Evolutionary conservation across 164 flowering plant species (phyloP).

Genomic region (Sedum album): DNA sequence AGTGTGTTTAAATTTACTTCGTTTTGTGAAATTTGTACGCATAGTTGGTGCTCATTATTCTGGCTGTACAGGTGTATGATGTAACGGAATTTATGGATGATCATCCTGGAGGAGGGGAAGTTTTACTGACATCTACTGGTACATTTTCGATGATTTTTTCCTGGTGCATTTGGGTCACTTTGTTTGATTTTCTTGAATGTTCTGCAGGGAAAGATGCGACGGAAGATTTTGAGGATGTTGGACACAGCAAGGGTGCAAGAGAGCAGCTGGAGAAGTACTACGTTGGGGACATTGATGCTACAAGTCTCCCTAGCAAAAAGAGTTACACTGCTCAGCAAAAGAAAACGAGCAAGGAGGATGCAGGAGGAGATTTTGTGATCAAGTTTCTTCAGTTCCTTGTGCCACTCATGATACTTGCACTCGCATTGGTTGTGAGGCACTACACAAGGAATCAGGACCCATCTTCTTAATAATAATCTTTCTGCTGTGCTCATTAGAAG

Average conservation of each 20-base stretch:
- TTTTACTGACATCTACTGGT: slow-evolving; percentile 29
- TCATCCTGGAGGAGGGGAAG: slow-evolving; percentile 49
- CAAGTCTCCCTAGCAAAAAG: slow-evolving; percentile 17
- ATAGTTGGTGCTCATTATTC: not conserved
- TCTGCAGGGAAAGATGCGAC: slow-evolving; percentile 39
- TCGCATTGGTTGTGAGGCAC: slow-evolving; percentile 22
- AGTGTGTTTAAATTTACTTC: too few relatives aligned
- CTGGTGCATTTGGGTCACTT: too few relatives aligned
- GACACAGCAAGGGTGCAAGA: slow-evolving; percentile 37
- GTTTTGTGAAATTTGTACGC: too few relatives aligned
- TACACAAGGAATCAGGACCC: slow-evolving; percentile 12
- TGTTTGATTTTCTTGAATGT: not conserved
- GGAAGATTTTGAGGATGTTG: too few relatives aligned
- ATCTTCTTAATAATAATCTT: not conserved
- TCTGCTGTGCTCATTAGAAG: not conserved
- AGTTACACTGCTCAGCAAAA: not conserved
- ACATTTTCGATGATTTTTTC: not conserved
- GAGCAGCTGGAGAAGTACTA: slow-evolving; percentile 26
- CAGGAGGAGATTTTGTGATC: slow-evolving; percentile 9
- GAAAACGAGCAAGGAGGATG: not conserved
- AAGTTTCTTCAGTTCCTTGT: slow-evolving; percentile 24
- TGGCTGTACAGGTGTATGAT: slow-evolving; percentile 29
- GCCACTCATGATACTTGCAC: slow-evolving; percentile 26
- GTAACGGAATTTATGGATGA: slow-evolving; percentile 37
- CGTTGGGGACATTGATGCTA: slow-evolving; percentile 29